These are phyloP conservation scores for Teratosphaeria pseudoeucalypti DNA, from an alignment of 2,329 filamentous ascomycete species.

Conservation along the genomic window DNA sequence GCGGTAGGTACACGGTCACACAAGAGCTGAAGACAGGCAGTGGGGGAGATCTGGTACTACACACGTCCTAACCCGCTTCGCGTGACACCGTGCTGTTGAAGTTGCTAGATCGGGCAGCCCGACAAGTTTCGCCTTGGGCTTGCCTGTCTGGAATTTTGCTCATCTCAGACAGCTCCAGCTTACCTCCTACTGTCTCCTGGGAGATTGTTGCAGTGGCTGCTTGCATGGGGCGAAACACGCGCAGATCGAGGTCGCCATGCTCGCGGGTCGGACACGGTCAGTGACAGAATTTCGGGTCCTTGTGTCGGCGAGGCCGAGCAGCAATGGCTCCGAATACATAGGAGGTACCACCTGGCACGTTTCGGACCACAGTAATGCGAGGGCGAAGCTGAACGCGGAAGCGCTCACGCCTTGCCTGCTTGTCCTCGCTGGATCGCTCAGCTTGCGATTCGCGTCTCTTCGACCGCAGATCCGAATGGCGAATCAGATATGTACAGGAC, in stretches of 20 bases:
- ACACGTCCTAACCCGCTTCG: not conserved
- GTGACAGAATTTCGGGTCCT: not conserved
- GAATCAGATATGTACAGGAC: too few relatives aligned
- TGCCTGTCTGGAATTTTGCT: not conserved
- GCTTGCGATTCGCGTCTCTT: too few relatives aligned
- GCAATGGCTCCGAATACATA: not conserved
- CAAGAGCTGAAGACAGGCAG: not conserved
- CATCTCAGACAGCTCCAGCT: not conserved
- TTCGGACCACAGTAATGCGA: not conserved
- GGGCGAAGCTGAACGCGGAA: too few relatives aligned
- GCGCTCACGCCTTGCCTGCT: too few relatives aligned
- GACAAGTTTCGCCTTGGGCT: not conserved
- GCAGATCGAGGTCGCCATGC: not conserved
- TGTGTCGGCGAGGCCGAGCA: not conserved
- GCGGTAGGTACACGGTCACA: not conserved
- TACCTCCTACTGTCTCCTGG: not conserved
- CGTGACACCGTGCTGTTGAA: not conserved
- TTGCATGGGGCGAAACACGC: too few relatives aligned
- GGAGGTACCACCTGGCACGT: not conserved
- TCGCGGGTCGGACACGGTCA: not conserved
- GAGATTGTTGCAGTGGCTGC: too few relatives aligned
- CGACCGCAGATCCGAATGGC: too few relatives aligned
- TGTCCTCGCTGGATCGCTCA: too few relatives aligned
- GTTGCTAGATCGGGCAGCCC: not conserved
- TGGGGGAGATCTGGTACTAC: not conserved